These are phyloP conservation scores for Boletus rubropictus DNA, from an alignment of 768 basidiomycete genomes.

Conservation along the genomic window DNA sequence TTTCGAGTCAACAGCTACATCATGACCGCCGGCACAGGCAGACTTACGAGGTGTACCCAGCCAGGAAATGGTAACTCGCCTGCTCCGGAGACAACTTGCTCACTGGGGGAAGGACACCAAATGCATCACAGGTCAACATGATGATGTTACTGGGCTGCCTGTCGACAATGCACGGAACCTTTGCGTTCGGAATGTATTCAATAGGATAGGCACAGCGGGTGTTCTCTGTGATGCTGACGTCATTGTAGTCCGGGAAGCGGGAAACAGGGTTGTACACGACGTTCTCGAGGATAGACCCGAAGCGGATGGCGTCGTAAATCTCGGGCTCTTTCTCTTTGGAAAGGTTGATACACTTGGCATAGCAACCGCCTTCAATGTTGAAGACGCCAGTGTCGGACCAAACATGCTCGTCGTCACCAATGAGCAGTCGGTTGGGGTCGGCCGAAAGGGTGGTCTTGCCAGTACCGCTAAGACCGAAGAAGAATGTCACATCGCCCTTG, in stretches of 20 bases:
- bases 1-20: constrained; percentile 16
- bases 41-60: constrained; percentile 88
- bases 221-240: constrained; percentile 96
- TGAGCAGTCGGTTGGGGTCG: constrained; percentile 87
- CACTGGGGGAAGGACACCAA: constrained; percentile 95
- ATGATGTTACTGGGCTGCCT: constrained; percentile 91
- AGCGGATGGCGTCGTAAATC: constrained; percentile 92
- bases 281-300: constrained; percentile 96
- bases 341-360: constrained; percentile 97
- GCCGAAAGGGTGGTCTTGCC: constrained; percentile 99
- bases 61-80: constrained; percentile 96
- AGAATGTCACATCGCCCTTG: constrained; percentile 89
- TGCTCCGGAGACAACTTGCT: constrained; percentile 89
- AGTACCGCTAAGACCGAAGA: constrained; percentile 98
- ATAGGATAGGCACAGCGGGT: constrained; percentile 99
- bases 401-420: constrained; percentile 99
- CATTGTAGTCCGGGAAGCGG: constrained; percentile 90
- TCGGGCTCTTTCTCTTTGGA: constrained; percentile 97
- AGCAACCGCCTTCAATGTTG: constrained; percentile 99
- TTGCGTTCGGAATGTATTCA: constrained; percentile 92
- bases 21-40: neutral
- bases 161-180: constrained; percentile 85
- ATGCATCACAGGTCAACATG: constrained; percentile 97
- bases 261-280: constrained; percentile 88
- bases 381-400: constrained; percentile 99